Base-by-base conservation (phyloP, 441 rosid species). In the Erysimum cheiri region DNA sequence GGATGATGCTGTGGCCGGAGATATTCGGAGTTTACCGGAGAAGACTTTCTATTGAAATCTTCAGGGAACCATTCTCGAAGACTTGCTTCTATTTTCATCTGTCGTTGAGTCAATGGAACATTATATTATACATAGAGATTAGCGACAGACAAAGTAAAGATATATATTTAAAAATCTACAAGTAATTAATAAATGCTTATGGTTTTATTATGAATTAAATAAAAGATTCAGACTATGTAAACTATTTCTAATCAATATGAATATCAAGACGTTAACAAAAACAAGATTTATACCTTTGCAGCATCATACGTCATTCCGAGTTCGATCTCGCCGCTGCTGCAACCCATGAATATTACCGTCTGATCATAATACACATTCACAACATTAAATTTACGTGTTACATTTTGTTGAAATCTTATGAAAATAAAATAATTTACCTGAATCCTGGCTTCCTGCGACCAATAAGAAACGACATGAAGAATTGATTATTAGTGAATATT, bases 251-350 rank as follows among this genome's bases (percentile, higher is more conserved):
- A 24, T 24, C 26, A 24, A 24, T 24, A 24, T 24, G 26, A 24
- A 24, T 24, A 24, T 26, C 4, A 26, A 26, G 28, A 26, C 28
- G 28, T 26, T 26, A 26, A 26, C 28, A 26, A 2, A 26, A 26
- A 26, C 28, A 26, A 26, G 28, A 26, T 26, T 2, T 26, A 64
- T 88, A 87, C 96, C 40, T 73, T 84, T 31, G 73, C 8, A 36
- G 64, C 70, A 52, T 36, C 61, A 67, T 72, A 75, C 64, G 94
- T 80, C 58, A 84, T 79, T 19, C 98, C 97, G 24, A 93, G 74
- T 71, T 93, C 98, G 75, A 93, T 87, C 77, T 93, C 98, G 4
- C 98, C 98, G 43, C 78, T 84, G 31, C 52, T 76, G 80, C 97
- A 89, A 40, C 95, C 95, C 95, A 89, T 82, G 81, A 93, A 91